These are phyloP conservation scores for Elaeagnus macrophylla DNA, from an alignment of 306 rosid genomes.

Conservation along the genomic window DNA sequence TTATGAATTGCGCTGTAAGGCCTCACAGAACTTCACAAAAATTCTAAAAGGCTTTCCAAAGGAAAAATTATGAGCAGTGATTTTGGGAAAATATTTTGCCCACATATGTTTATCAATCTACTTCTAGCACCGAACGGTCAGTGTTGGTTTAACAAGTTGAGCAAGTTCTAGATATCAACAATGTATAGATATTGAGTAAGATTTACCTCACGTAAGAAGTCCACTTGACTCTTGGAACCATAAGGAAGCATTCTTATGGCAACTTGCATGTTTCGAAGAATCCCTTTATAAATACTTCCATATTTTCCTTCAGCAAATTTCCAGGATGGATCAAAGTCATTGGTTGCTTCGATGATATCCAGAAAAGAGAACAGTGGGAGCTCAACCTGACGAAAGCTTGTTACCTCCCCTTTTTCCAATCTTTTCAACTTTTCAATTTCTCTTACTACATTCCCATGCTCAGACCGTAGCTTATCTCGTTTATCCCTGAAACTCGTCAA, in stretches of 20 bases:
- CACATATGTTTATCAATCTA: too few species aligned
- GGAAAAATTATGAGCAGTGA: too few species aligned
- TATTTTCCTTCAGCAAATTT: constrained; percentile 81
- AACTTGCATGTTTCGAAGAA: constrained; percentile 68
- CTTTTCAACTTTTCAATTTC: constrained; percentile 41
- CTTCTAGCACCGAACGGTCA: constrained; percentile 1
- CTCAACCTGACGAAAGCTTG: constrained; percentile 32
- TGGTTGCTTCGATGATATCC: constrained; percentile 79
- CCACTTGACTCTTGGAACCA: constrained; percentile 53
- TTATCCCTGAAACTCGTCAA: constrained; percentile 69
- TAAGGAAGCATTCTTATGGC: constrained; percentile 92
- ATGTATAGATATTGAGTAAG: constrained; percentile 1
- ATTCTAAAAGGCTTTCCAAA: too few species aligned
- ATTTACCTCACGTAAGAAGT: constrained; percentile 66
- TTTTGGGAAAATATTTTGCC: too few species aligned
- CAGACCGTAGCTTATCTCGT: constrained; percentile 55
- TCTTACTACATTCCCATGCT: constrained; percentile 44
- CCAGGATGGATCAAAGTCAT: constrained; percentile 80
- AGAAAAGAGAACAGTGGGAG: constrained; percentile 72
- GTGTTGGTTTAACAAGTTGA: background rate
- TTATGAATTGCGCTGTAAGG: too few species aligned
- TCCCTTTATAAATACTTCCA: constrained; percentile 81
- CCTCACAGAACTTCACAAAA: too few species aligned
- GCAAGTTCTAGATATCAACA: background rate
- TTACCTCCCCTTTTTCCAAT: constrained; percentile 26